Percentiles rank a stretch among this genome's conserved stretches.
These are phyloP conservation scores for Maudiozyma barnettii DNA, from an alignment of 805 yeast species.

Conservation along the genomic window DNA sequence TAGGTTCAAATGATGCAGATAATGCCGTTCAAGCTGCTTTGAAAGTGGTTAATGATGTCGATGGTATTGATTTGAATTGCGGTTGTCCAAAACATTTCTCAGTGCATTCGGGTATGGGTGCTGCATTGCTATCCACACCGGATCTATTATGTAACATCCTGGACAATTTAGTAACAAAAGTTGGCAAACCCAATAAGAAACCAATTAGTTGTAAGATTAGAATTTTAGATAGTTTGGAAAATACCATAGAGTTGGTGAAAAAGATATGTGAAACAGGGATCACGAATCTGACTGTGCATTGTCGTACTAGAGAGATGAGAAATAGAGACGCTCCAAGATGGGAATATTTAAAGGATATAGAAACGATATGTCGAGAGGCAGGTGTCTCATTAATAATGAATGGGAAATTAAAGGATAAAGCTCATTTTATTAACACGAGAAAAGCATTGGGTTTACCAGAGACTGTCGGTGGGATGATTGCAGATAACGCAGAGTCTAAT, in stretches of 20 bases:
- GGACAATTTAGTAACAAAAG: constrained; percentile 56
- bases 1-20: constrained; percentile 79
- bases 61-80: constrained; percentile 86
- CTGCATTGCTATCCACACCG: constrained; percentile 78
- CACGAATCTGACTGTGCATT: constrained; percentile 77
- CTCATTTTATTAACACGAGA: constrained; percentile 47
- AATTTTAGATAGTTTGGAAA: constrained; percentile 52
- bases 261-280: constrained; percentile 70
- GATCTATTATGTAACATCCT: constrained; percentile 67
- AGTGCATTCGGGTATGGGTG: constrained; percentile 95
- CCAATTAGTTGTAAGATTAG: constrained; percentile 90
- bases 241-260: constrained; percentile 50
- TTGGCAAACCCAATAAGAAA: constrained; percentile 66
- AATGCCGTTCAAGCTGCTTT: constrained; percentile 84
- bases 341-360: constrained; percentile 54
- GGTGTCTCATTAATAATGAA: constrained; percentile 71
- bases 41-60: constrained; percentile 75
- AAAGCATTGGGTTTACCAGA: constrained; percentile 37
- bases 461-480: constrained; percentile 87
- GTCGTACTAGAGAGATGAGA: constrained; percentile 84
- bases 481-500: constrained; percentile 79
- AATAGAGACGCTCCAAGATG: constrained; percentile 75
- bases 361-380: constrained; percentile 47
- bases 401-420: constrained; percentile 55
- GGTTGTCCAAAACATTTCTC: constrained; percentile 98